phyloP scores from a whole-genome alignment of 2,329 filamentous ascomycete species.

The Atkinsonella texensis region DNA sequence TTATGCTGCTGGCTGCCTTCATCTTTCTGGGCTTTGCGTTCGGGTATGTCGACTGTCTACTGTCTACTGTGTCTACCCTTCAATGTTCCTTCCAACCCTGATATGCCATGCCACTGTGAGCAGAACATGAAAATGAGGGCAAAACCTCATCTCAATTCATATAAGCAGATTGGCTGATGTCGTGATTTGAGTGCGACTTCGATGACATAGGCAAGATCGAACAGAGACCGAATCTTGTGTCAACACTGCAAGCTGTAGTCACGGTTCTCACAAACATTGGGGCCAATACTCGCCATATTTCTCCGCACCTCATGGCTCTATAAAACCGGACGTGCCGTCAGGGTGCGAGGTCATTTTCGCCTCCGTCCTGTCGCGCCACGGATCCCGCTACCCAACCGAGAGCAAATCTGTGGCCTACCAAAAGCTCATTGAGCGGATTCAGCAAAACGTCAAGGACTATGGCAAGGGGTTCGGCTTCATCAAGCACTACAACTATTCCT shows the following conservation, averaged over 20 bases:
- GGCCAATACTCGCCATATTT: slow-evolving; percentile 85
- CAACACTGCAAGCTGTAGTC: slow-evolving; percentile 33
- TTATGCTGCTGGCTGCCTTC: slow-evolving; percentile 8
- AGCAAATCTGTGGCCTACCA: slow-evolving; percentile 55
- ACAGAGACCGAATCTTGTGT: background rate
- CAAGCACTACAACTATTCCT: slow-evolving; percentile 54
- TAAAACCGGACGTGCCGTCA: slow-evolving; percentile 46
- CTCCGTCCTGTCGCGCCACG: slow-evolving; percentile 73
- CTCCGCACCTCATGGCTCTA: slow-evolving; percentile 51
- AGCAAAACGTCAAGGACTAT: slow-evolving; percentile 43
- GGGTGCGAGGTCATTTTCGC: slow-evolving; percentile 70
- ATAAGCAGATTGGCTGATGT: background rate
- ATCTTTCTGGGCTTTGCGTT: slow-evolving; percentile 9
- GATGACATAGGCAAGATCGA: slow-evolving; percentile 7
- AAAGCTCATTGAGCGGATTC: slow-evolving; percentile 52
- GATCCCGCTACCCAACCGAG: slow-evolving; percentile 66
- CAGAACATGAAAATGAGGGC: background rate
- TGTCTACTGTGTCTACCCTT: too few relatives aligned
- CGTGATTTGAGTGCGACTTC: background rate
- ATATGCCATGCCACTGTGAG: background rate
- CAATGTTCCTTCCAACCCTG: background rate
- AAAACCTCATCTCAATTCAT: background rate
- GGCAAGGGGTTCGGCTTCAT: slow-evolving; percentile 57
- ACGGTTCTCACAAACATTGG: slow-evolving; percentile 56
- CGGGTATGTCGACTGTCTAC: slow-evolving; percentile 7